Evolutionary conservation across 148 eudicot genomes (phyloP), one percentile per base, ranked within the genome.

Genomic region (Amaranthus cruentus): DNA sequence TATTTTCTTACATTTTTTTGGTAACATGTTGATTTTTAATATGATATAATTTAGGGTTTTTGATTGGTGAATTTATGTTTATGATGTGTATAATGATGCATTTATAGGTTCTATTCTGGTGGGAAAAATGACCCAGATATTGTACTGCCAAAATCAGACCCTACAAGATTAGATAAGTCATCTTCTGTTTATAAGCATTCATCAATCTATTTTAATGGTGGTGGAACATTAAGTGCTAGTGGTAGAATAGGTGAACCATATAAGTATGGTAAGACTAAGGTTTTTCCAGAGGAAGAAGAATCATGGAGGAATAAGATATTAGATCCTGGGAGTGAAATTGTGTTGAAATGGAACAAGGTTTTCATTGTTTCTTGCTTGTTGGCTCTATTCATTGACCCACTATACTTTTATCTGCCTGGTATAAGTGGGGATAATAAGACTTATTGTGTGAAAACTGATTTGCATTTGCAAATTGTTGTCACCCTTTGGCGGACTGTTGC

Each of bases 301-400:
- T 76, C 84, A 0, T 84, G 94, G 92, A 76, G 89, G 69, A 89
- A 82, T 68, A 81, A 75, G 73, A 92, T 96, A 79, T 88, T 96
- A 61, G 97, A 96, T 79, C 99, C 99, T 6, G 99, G 96, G 62
- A 89, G 97, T 67, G 93, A 96, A 14, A 81, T 90, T 70, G 95
- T 92, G 80, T 69, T 96, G 75, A 80, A 87, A 69, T 96, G 99
- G 97, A 96, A 92, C 79, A 83, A 88, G 75, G 61, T 90, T 79
- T 96, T 96, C 83, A 87, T 96, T 61, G 77, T 90, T 44, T 77
- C 97, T 7, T 90, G 97, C 72, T 85, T 96, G 79, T 58, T 92
- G 70, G 99, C 99, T 12, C 89, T 96, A 7, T 96, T 92, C 62
- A 80, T 96, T 21, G 99, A 96, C 69, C 99, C 99, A 5, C 70